Evolutionary conservation across 441 rosid genomes (phyloP).

Genomic region (Aleurites moluccanus): DNA sequence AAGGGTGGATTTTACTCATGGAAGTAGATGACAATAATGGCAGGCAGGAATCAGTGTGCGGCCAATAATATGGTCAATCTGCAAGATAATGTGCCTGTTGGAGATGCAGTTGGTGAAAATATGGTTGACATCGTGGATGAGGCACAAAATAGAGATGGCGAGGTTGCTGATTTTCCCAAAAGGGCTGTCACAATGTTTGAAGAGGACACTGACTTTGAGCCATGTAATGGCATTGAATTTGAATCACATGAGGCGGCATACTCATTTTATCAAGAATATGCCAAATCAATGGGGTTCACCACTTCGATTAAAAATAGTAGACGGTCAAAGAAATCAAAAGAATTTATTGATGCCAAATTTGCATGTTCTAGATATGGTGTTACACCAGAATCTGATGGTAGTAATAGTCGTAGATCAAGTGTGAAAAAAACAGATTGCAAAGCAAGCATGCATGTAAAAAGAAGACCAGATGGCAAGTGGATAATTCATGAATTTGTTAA

Average conservation of each 20-base stretch:
- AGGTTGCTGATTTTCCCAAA: slow-evolving; percentile 35
- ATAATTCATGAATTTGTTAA: slow-evolving; percentile 69
- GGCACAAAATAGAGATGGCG: slow-evolving; percentile 37
- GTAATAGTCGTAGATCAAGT: slow-evolving; percentile 60
- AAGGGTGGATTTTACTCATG: slow-evolving; percentile 28
- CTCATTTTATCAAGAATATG: slow-evolving; percentile 78
- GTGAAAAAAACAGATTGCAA: slow-evolving; percentile 81
- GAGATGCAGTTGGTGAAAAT: slow-evolving; percentile 33
- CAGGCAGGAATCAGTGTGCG: slow-evolving; percentile 29
- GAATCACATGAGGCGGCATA: slow-evolving; percentile 78
- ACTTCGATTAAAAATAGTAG: slow-evolving; percentile 85
- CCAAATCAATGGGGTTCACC: slow-evolving; percentile 75
- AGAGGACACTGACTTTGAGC: slow-evolving; percentile 58
- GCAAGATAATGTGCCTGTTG: slow-evolving; percentile 41
- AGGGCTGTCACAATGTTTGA: slow-evolving; percentile 40
- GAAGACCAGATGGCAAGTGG: slow-evolving; percentile 82
- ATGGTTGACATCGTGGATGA: slow-evolving; percentile 39
- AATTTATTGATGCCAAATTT: slow-evolving; percentile 83
- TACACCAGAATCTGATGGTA: slow-evolving; percentile 69
- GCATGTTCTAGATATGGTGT: slow-evolving; percentile 88
- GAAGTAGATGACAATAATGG: slow-evolving; percentile 37
- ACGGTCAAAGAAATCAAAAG: slow-evolving; percentile 71
- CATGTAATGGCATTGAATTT: slow-evolving; percentile 73
- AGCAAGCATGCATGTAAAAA: slow-evolving; percentile 90
- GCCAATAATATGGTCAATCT: slow-evolving; percentile 41